Conservation (phyloP, 169 alveolate genomes). For the Cryptosporidium muris region DNA sequence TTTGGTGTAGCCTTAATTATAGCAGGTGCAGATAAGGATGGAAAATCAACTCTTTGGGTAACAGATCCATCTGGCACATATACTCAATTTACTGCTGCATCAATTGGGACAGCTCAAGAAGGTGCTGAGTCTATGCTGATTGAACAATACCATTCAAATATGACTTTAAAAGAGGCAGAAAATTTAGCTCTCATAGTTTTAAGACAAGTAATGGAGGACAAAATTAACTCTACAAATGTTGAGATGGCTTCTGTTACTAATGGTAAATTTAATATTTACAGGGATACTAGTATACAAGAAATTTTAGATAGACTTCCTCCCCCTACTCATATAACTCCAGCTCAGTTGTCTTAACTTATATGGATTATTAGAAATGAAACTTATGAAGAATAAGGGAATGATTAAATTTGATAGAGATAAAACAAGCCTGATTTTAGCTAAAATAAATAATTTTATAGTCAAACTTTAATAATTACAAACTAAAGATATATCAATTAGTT, state of each 20-base stretch:
- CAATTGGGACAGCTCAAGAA: constrained; percentile 96
- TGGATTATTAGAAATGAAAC: not conserved
- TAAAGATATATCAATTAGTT: no score
- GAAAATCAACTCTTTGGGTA: constrained; percentile 94
- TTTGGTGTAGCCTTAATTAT: constrained; percentile 96
- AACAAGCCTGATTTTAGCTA: no score
- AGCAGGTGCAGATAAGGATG: constrained; percentile 94
- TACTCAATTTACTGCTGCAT: constrained; percentile 94
- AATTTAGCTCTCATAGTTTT: constrained; percentile 91
- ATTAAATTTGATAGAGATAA: no score
- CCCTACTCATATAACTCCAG: constrained; percentile 59
- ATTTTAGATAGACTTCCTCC: constrained; percentile 65
- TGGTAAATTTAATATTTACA: constrained; percentile 31
- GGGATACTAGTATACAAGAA: not conserved
- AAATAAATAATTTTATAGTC: no score
- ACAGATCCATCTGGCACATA: constrained; percentile 98
- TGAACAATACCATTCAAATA: constrained; percentile 91
- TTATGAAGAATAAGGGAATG: no score
- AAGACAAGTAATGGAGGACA: constrained; percentile 98
- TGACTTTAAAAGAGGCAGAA: constrained; percentile 93
- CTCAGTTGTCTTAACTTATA: constrained; percentile 30
- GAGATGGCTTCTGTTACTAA: constrained; percentile 90
- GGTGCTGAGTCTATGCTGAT: constrained; percentile 96
- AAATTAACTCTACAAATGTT: constrained; percentile 91
- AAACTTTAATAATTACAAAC: no score